Base-by-base conservation (phyloP, 2,329 filamentous ascomycete genomes). In the Pseudogymnoascus sp. region DNA sequence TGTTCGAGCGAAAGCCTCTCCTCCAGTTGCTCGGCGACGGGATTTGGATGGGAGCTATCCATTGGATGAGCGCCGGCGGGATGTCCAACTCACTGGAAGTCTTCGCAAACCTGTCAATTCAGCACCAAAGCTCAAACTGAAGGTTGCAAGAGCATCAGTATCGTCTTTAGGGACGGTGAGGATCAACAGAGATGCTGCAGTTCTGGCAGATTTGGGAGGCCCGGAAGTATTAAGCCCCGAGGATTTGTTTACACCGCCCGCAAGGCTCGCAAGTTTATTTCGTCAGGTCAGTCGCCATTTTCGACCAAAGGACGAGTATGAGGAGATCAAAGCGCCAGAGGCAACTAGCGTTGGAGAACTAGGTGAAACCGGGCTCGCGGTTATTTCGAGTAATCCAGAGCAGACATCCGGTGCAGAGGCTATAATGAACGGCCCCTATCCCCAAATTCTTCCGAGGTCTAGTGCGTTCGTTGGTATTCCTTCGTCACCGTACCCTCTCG, bases 221-320 rank as follows among this genome's bases (percentile, higher is more conserved):
- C 63, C 72, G 14, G 64, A 73, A 31, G 61, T 74, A 41, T 63
- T 62, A 23, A 66, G 65, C 31, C 67, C 69, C 8, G 71, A 68
- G 62, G 71, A 74, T 62, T 60, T 74, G 14, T 74, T 74, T 62
- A 72, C 71, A 11, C 63, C 72, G 7, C 58, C 64, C 58, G 60
- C 62, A 55, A 69, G 69, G 35, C 60, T 72, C 33, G 67, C 71
- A 28, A 68, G 65, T 38, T 66, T 72, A n/a, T 71, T 74, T 61
- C 69, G 65, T 38, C 68, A 71, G 58, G 68, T 72, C 38, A 60
- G 61, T 28, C 43, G 61, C 12, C 61, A 59, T 35, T 55, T 55
- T 33, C 49, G 11, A 11, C 49, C 28, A 9, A 55, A 55, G 28
- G 49, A 33, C 11, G 49, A 35, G 28, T 55, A 55, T 55, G 49